phyloP scores from a whole-genome alignment of 495 filamentous ascomycete species.

The Bombardia bombarda region DNA sequence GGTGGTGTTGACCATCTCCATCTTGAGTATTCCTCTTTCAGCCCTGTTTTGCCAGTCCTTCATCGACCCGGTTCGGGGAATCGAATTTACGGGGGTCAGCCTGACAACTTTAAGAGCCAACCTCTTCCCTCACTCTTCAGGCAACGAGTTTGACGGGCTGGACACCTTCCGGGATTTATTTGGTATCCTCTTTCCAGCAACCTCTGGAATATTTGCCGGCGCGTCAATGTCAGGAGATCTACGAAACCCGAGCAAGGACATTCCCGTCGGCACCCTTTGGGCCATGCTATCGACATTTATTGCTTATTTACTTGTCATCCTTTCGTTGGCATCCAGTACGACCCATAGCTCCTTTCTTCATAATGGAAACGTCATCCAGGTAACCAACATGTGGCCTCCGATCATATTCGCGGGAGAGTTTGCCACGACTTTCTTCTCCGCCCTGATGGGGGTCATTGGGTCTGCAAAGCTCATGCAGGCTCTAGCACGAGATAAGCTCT shows the following conservation, averaged over 20 bases:
- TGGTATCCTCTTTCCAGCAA: conserved; percentile 80
- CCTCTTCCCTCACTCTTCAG: conserved; percentile 48
- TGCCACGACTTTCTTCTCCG: conserved; percentile 75
- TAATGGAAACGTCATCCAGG: conserved; percentile 72
- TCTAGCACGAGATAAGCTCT: conserved; percentile 68
- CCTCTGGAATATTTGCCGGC: conserved; percentile 60
- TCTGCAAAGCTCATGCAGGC: conserved; percentile 85
- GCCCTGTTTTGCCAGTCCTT: conserved; percentile 61
- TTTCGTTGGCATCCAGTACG: conserved; percentile 73
- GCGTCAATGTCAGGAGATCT: conserved; percentile 88
- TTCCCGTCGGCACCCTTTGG: conserved; percentile 72
- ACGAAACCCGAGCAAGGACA: conserved; percentile 74
- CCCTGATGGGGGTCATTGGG: conserved; percentile 80
- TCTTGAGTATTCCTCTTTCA: conserved; percentile 76
- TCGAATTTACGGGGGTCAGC: conserved; percentile 72
- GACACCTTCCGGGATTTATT: conserved; percentile 80
- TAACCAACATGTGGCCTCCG: conserved; percentile 63
- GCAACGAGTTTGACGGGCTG: conserved; percentile 41
- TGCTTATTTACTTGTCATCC: conserved; percentile 66
- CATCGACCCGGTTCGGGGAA: conserved; percentile 46
- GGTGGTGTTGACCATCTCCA: conserved; percentile 62
- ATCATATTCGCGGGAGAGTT: conserved; percentile 76
- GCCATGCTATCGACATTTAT: conserved; percentile 70
- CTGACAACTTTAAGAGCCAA: conserved; percentile 62
- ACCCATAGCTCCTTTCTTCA: conserved; percentile 65